Evolutionary conservation across 2,329 filamentous ascomycete genomes (phyloP).

Genomic region (Cercospora sesami): DNA sequence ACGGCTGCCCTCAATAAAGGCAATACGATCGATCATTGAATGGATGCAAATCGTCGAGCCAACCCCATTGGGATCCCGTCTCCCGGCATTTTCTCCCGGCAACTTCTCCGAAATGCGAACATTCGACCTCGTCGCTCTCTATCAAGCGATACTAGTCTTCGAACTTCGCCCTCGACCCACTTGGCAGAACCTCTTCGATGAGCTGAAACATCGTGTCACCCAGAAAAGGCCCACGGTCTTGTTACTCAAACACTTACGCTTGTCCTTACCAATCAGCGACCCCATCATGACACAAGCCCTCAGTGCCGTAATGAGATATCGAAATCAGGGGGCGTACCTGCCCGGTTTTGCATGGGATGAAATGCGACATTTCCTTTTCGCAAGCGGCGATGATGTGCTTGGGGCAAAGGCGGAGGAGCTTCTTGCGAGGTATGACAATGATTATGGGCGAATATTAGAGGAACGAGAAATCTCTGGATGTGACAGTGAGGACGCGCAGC

Average conservation of each 20-base stretch:
- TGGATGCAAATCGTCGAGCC: constrained; percentile 12
- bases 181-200: background rate
- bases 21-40: background rate
- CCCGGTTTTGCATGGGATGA: background rate
- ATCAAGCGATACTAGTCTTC: constrained; percentile 1
- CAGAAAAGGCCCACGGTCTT: background rate
- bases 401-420: constrained; percentile 9
- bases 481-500: background rate
- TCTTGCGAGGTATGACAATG: background rate
- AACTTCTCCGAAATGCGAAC: background rate
- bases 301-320: constrained; percentile 1
- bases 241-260: background rate
- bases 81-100: constrained; percentile 5
- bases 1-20: constrained; percentile 1
- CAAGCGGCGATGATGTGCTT: constrained; percentile 1
- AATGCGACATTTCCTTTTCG: background rate
- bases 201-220: background rate
- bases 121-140: constrained; percentile 9
- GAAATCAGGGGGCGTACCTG: background rate
- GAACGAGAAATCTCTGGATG: background rate
- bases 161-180: background rate
- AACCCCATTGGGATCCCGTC: background rate
- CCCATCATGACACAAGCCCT: constrained; percentile 4
- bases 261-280: constrained; percentile 1
- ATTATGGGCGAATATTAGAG: background rate